Conservation (phyloP, 2,329 filamentous ascomycete species). For the Exophiala aquamarina region DNA sequence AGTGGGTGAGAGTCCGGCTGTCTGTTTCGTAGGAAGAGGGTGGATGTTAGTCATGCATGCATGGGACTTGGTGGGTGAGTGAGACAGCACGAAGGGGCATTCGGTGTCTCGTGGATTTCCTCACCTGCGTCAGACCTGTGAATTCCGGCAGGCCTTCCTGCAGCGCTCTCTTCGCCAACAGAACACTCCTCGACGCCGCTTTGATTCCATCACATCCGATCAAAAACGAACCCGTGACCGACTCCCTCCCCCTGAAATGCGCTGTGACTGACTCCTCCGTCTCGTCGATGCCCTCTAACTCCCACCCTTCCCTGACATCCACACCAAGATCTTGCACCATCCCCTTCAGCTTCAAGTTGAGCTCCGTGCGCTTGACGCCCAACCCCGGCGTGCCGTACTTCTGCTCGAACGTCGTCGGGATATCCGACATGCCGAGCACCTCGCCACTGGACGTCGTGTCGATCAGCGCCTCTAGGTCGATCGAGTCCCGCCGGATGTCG, state of each 20-base stretch:
- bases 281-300: slow-evolving; percentile 35
- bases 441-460: slow-evolving; percentile 11
- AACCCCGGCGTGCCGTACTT: slow-evolving; percentile 11
- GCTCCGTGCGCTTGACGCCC: slow-evolving; percentile 17
- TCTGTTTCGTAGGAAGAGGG: slow-evolving; percentile 2
- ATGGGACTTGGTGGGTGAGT: background rate
- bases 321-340: slow-evolving; percentile 11
- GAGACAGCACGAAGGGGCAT: too few relatives aligned
- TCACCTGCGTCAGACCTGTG: slow-evolving; percentile 16
- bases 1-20: slow-evolving; percentile 14
- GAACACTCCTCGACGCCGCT: slow-evolving; percentile 13
- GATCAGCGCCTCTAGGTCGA: slow-evolving; percentile 6
- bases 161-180: slow-evolving; percentile 7
- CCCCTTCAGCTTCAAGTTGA: slow-evolving; percentile 16
- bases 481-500: slow-evolving; percentile 6
- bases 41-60: background rate
- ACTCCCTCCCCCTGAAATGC: slow-evolving; percentile 49
- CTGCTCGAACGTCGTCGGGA: slow-evolving; percentile 11
- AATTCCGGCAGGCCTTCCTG: slow-evolving; percentile 10
- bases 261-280: slow-evolving; percentile 39
- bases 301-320: slow-evolving; percentile 19
- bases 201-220: slow-evolving; percentile 52
- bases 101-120: background rate
- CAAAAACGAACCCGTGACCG: slow-evolving; percentile 44
- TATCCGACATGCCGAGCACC: slow-evolving; percentile 9